A percentile compares a stretch with the other conserved stretches of the same genome.
These are phyloP conservation scores for Rosa chinensis DNA, from an alignment of 306 rosid species.

Conservation along the genomic window DNA sequence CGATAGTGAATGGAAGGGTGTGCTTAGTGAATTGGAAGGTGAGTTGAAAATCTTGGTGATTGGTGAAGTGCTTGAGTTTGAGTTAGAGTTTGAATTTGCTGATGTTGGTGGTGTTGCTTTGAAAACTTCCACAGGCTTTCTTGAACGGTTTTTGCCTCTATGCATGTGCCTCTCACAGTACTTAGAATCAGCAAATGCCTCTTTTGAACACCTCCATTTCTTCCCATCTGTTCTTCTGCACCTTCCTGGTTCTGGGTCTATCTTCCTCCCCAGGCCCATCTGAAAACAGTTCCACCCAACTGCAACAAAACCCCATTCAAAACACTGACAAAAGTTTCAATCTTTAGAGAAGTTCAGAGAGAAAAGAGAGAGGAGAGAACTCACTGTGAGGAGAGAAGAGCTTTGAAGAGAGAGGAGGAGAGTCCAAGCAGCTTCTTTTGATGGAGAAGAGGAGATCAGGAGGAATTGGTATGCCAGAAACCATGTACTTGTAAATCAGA, in stretches of 20 bases:
- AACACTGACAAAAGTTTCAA: not conserved
- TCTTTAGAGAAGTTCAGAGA: not conserved
- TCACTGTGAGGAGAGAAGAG: conserved; percentile 68
- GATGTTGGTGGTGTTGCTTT: conserved; percentile 44
- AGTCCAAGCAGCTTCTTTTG: conserved; percentile 63
- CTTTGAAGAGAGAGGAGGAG: conserved; percentile 54
- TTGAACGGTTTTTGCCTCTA: conserved; percentile 99
- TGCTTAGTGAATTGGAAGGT: conserved; percentile 32
- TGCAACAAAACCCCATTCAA: conserved; percentile 30
- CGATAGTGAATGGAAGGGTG: conserved; percentile 37
- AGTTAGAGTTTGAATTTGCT: not conserved
- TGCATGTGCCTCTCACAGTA: conserved; percentile 99
- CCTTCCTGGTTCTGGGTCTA: conserved; percentile 99
- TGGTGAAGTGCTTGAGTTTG: conserved; percentile 39
- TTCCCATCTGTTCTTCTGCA: conserved; percentile 98
- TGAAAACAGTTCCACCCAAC: conserved; percentile 95
- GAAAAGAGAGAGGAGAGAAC: not conserved
- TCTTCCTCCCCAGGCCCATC: conserved; percentile 86
- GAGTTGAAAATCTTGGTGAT: conserved; percentile 45
- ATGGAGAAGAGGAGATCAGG: conserved; percentile 80
- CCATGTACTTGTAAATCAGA: conserved; percentile 93
- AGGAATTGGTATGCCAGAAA: conserved; percentile 84
- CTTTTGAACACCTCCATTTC: conserved; percentile 98
- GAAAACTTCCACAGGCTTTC: conserved; percentile 96
- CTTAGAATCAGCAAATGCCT: conserved; percentile 88